Conservation (phyloP, 1,139 yeast species). For the Debaryomyces sp. region DNA sequence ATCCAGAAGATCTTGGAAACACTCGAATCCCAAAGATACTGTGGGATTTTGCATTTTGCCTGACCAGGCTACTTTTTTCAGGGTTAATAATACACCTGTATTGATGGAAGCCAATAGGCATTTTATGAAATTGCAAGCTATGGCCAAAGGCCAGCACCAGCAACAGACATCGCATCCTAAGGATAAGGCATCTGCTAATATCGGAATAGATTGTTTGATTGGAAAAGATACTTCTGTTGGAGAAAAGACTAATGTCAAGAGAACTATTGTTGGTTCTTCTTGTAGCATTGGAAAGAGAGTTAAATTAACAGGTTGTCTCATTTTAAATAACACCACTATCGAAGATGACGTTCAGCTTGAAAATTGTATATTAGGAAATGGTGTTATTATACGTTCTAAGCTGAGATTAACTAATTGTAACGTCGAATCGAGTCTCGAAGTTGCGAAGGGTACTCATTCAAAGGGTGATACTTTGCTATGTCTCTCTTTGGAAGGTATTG, state of each 20-base stretch:
- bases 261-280: conserved; percentile 74
- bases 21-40: conserved; percentile 58
- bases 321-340: conserved; percentile 69
- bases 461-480: conserved; percentile 85
- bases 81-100: conserved; percentile 77
- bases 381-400: conserved; percentile 61
- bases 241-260: conserved; percentile 82
- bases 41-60: conserved; percentile 70
- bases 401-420: conserved; percentile 73
- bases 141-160: conserved; percentile 40
- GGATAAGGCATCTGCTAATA: conserved; percentile 70
- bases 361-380: conserved; percentile 82
- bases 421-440: conserved; percentile 77
- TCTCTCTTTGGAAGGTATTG: conserved; percentile 58
- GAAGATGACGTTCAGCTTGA: conserved; percentile 88
- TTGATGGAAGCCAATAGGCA: conserved; percentile 91
- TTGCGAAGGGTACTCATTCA: conserved; percentile 60
- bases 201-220: conserved; percentile 84
- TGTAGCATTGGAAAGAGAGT: conserved; percentile 85
- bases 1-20: conserved; percentile 92
- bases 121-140: conserved; percentile 58
- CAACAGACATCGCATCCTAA: conserved; percentile 39
- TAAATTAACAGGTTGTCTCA: conserved; percentile 82
- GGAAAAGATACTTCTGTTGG: conserved; percentile 63
- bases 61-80: conserved; percentile 64